Conservation (phyloP, 495 filamentous ascomycete genomes). For the Tuber magnatum region DNA sequence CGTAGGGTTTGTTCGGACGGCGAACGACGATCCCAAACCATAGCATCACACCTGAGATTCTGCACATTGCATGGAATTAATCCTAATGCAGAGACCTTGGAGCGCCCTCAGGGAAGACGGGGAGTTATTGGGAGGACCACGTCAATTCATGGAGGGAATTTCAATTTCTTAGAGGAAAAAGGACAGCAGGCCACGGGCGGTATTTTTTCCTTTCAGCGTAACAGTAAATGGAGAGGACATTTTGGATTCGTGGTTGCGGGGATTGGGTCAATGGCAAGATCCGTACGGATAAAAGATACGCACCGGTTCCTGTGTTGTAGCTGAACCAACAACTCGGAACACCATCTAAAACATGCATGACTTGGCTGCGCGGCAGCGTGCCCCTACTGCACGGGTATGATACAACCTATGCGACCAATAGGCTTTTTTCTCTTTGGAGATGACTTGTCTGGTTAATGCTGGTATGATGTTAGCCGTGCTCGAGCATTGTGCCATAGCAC, state of each 20-base stretch:
- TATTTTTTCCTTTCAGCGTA: background rate
- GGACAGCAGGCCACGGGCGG: background rate
- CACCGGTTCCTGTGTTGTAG: background rate
- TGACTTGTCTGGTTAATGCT: constrained; percentile 1
- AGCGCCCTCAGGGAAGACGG: background rate
- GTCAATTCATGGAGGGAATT: background rate
- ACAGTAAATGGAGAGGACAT: background rate
- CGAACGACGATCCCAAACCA: background rate
- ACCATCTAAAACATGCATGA: constrained; percentile 5
- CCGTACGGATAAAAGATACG: background rate
- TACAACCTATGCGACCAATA: background rate
- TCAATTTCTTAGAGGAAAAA: background rate
- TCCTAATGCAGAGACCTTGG: background rate
- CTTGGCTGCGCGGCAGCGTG: background rate
- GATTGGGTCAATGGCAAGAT: background rate
- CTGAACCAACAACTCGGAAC: constrained; percentile 4
- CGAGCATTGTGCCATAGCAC: background rate
- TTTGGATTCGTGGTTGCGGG: background rate
- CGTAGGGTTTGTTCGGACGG: background rate
- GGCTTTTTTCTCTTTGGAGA: background rate
- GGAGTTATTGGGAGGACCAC: background rate
- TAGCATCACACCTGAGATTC: background rate
- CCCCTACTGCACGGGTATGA: background rate
- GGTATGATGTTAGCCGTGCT: background rate
- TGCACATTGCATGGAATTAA: background rate